These are phyloP conservation scores for Bullera alba DNA, from an alignment of 768 basidiomycete genomes.

Conservation along the genomic window DNA sequence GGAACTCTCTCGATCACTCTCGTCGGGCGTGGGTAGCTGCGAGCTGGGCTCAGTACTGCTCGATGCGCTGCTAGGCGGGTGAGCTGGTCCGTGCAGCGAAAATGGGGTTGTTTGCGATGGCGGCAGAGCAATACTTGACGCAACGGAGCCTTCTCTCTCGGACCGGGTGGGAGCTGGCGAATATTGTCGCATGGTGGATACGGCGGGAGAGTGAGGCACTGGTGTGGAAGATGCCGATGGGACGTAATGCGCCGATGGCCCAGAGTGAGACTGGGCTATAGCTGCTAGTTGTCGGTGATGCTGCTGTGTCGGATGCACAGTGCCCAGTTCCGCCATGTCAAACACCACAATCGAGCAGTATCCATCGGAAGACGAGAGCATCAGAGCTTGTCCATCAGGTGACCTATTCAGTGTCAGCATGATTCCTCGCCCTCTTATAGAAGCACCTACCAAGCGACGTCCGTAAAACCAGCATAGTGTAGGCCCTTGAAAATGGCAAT, in stretches of 20 bases:
- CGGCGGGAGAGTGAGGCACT: constrained; percentile 30
- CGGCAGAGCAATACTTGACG: too few relatives aligned
- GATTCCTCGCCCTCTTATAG: too few relatives aligned
- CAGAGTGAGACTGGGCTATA: constrained; percentile 76
- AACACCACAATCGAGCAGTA: constrained; percentile 90
- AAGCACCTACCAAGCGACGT: constrained; percentile 76
- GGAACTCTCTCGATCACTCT: constrained; percentile 9
- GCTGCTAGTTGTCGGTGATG: constrained; percentile 82
- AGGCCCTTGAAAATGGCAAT: constrained; percentile 85
- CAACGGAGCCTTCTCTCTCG: constrained; percentile 40
- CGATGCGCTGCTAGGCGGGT: constrained; percentile 11
- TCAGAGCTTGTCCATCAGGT: constrained; percentile 84
- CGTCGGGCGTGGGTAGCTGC: constrained; percentile 30
- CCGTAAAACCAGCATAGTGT: constrained; percentile 97
- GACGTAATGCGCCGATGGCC: constrained; percentile 47
- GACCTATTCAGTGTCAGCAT: constrained; percentile 57
- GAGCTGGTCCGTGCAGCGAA: too few relatives aligned
- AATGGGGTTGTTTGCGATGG: too few relatives aligned
- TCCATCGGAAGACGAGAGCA: constrained; percentile 87
- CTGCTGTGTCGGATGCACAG: constrained; percentile 82
- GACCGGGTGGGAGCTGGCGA: constrained; percentile 27
- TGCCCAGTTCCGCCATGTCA: constrained; percentile 71
- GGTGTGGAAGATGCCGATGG: constrained; percentile 12
- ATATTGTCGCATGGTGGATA: constrained; percentile 24
- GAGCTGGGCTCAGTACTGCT: constrained; percentile 23